Evolutionary conservation across 2,329 filamentous ascomycete genomes (phyloP).

Genomic region (Fusarium armeniacum): DNA sequence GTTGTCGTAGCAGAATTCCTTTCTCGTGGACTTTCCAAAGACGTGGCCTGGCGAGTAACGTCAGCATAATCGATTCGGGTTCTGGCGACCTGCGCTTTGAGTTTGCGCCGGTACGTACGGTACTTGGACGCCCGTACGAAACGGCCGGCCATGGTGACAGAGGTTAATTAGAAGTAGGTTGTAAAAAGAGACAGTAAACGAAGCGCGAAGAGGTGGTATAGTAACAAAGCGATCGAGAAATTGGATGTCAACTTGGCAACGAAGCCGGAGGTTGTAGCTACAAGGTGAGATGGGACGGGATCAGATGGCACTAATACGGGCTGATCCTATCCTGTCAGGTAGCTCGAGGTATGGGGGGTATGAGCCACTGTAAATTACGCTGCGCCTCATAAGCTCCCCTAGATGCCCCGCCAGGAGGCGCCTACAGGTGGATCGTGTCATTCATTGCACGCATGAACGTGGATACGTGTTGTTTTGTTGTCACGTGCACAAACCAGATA

Average conservation of each 20-base stretch:
- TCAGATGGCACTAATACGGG: slow-evolving; percentile 24
- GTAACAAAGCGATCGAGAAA: slow-evolving; percentile 19
- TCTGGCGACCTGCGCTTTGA: slow-evolving; percentile 39
- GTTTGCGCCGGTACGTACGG: slow-evolving; percentile 64
- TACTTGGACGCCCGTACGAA: slow-evolving; percentile 79
- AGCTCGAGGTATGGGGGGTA: slow-evolving; percentile 12
- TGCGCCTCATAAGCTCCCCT: slow-evolving; percentile 48
- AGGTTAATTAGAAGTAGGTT: slow-evolving; percentile 34
- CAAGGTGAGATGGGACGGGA: slow-evolving; percentile 36
- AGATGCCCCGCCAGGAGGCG: slow-evolving; percentile 8
- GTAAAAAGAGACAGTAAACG: slow-evolving; percentile 24
- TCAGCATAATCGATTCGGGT: slow-evolving; percentile 44
- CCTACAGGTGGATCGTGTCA: slow-evolving; percentile 34
- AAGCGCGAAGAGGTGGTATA: slow-evolving; percentile 18
- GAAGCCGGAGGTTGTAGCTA: slow-evolving; percentile 41
- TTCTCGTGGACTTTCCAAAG: slow-evolving; percentile 94
- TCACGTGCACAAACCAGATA: slow-evolving; percentile 40
- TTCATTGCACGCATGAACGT: slow-evolving; percentile 23
- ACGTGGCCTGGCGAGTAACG: slow-evolving; percentile 81
- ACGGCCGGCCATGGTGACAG: slow-evolving; percentile 69
- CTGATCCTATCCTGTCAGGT: slow-evolving; percentile 25
- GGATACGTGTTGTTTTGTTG: slow-evolving; percentile 19
- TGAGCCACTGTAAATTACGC: slow-evolving; percentile 46
- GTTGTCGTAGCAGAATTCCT: slow-evolving; percentile 99
- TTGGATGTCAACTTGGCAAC: slow-evolving; percentile 41